Evolutionary conservation across 2,329 filamentous ascomycete genomes (phyloP).

Genomic region (Sporothrix pseudoabietina): DNA sequence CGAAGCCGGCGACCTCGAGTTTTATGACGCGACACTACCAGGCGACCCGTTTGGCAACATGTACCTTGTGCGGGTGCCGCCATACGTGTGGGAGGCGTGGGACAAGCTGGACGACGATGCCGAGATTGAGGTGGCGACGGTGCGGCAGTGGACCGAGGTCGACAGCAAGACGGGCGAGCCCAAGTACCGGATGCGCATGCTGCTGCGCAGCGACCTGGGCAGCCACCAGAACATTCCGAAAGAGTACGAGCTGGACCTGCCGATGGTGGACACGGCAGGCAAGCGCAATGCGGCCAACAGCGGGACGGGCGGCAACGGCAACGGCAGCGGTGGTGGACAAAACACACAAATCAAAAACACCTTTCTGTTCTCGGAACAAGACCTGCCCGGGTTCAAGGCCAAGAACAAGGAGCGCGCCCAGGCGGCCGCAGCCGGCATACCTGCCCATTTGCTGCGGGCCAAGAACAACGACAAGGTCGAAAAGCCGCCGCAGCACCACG

Average conservation of each 20-base stretch:
- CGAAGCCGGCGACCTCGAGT: slow-evolving; percentile 62
- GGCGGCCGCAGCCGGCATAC: slow-evolving; percentile 60
- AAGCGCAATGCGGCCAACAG: not conserved
- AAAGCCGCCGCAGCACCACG: slow-evolving; percentile 45
- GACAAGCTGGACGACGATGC: slow-evolving; percentile 73
- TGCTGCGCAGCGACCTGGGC: slow-evolving; percentile 64
- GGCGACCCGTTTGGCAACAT: slow-evolving; percentile 50
- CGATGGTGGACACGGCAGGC: slow-evolving; percentile 47
- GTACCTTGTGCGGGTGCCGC: slow-evolving; percentile 78
- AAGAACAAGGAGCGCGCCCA: slow-evolving; percentile 60
- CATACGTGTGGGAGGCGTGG: slow-evolving; percentile 81
- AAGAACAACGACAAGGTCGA: slow-evolving; percentile 46
- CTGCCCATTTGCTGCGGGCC: slow-evolving; percentile 54
- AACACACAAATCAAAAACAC: slow-evolving; percentile 73
- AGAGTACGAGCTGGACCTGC: slow-evolving; percentile 80
- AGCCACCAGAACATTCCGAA: slow-evolving; percentile 78
- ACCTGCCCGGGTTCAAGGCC: slow-evolving; percentile 74
- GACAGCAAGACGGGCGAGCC: slow-evolving; percentile 54
- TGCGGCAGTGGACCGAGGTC: slow-evolving; percentile 61
- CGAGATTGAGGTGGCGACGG: slow-evolving; percentile 77
- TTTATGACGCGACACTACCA: slow-evolving; percentile 44
- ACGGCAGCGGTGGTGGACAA: slow-evolving; percentile 17
- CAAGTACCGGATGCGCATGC: slow-evolving; percentile 61
- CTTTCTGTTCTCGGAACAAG: slow-evolving; percentile 90
- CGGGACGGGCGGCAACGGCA: slow-evolving; percentile 10